phyloP scores from a whole-genome alignment of 2,329 filamentous ascomycete genomes.

The Didymella segeticola region DNA sequence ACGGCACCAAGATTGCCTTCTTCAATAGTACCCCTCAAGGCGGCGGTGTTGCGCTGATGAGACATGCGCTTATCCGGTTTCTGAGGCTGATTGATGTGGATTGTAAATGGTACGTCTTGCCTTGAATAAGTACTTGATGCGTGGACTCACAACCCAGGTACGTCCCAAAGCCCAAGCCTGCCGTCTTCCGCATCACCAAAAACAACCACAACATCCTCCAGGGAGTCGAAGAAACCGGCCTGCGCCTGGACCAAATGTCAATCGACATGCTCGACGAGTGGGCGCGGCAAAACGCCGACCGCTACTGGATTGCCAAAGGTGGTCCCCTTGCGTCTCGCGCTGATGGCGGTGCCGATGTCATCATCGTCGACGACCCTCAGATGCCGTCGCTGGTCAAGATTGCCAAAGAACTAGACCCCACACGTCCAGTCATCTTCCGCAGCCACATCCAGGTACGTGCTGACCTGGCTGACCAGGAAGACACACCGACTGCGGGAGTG shows the following conservation, averaged over 20 bases:
- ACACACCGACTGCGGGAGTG: constrained; percentile 72
- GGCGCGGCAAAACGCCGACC: constrained; percentile 74
- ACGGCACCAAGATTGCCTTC: constrained; percentile 74
- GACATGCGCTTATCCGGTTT: constrained; percentile 78
- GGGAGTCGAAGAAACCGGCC: constrained; percentile 69
- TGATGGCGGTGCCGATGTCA: constrained; percentile 76
- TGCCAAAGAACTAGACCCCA: constrained; percentile 72
- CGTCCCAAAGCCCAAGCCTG: constrained; percentile 79
- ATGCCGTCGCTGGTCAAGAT: constrained; percentile 81
- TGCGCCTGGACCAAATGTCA: constrained; percentile 69
- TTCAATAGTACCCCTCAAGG: constrained; percentile 83
- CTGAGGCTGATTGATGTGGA: constrained; percentile 71
- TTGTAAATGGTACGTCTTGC: constrained; percentile 73
- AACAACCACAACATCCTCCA: constrained; percentile 89
- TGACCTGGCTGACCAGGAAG: constrained; percentile 69
- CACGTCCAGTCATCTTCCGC: constrained; percentile 79
- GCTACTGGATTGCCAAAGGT: constrained; percentile 74
- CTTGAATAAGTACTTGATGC: background rate
- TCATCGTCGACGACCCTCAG: constrained; percentile 83
- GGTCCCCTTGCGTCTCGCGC: constrained; percentile 70
- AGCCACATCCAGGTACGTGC: constrained; percentile 84
- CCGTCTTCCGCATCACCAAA: constrained; percentile 84
- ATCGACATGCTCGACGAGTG: constrained; percentile 71
- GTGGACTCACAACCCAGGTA: constrained; percentile 55
- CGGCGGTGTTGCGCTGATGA: constrained; percentile 83